Evolutionary conservation across 1,284 basidiomycete species (phyloP).

Genomic region (Pseudozyma flocculosa): DNA sequence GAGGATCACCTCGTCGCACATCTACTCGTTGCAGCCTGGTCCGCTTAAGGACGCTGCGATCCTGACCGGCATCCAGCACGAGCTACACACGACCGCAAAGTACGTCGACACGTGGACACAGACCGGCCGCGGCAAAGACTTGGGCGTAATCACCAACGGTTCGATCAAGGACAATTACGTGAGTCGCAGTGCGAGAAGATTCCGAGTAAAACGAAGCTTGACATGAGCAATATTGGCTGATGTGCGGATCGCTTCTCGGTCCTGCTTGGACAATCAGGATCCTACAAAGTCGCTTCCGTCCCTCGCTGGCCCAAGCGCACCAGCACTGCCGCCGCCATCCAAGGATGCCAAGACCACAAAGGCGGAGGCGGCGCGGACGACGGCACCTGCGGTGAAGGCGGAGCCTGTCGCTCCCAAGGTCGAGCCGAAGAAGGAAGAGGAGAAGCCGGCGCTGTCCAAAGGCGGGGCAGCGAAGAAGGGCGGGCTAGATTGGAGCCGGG

Average conservation of each 20-base stretch:
- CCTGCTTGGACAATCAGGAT: conserved; percentile 4
- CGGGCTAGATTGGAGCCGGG: conserved; percentile 29
- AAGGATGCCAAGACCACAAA: conserved; percentile 12
- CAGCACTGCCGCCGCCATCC: conserved; percentile 7
- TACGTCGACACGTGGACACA: conserved; percentile 33
- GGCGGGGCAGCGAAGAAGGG: conserved; percentile 9
- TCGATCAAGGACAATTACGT: conserved; percentile 27
- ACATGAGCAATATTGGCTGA: too few species aligned
- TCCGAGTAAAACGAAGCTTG: too few species aligned
- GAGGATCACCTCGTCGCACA: conserved; percentile 20
- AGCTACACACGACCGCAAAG: conserved; percentile 32
- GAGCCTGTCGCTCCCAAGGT: conserved; percentile 8
- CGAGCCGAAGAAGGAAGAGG: not conserved
- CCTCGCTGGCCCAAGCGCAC: conserved; percentile 15
- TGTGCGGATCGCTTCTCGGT: too few species aligned
- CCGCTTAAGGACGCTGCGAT: conserved; percentile 25
- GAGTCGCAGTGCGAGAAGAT: too few species aligned
- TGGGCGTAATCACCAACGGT: conserved; percentile 28
- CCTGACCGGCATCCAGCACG: conserved; percentile 39
- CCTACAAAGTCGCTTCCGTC: conserved; percentile 20
- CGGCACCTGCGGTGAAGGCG: conserved; percentile 5
- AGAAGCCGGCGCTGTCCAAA: not conserved
- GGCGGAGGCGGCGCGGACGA: conserved; percentile 1
- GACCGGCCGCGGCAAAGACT: conserved; percentile 29
- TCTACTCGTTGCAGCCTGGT: conserved; percentile 41